Evolutionary conservation across 352 stramenopile genomes (phyloP).

Genomic region (Phytopythium mirpurense): DNA sequence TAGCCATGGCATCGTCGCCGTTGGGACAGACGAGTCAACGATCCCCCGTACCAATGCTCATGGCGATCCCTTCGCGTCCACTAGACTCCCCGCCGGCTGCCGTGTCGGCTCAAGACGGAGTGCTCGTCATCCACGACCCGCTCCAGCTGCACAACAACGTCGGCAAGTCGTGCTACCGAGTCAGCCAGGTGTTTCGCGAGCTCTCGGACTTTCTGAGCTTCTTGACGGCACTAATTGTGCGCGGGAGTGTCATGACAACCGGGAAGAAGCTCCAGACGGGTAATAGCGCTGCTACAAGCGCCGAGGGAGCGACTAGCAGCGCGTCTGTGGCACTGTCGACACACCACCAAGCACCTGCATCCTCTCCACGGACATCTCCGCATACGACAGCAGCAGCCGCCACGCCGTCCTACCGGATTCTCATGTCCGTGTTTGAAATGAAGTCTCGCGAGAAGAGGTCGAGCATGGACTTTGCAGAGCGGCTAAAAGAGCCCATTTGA

Average conservation of each 20-base stretch:
- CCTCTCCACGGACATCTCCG: not conserved
- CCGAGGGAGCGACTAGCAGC: not conserved
- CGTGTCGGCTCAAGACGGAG: conserved; percentile 20
- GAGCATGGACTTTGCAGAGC: conserved; percentile 31
- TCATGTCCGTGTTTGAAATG: conserved; percentile 63
- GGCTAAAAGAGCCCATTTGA: conserved; percentile 7
- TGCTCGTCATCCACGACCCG: conserved; percentile 70
- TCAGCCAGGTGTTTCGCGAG: conserved; percentile 77
- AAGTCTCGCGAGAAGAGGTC: conserved; percentile 44
- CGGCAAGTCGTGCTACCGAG: conserved; percentile 78
- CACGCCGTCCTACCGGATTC: conserved; percentile 39
- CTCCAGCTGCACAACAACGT: conserved; percentile 74
- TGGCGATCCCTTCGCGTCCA: not conserved
- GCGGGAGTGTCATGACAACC: conserved; percentile 64
- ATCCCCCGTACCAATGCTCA: conserved; percentile 1
- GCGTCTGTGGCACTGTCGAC: conserved; percentile 5
- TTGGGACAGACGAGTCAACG: conserved; percentile 7
- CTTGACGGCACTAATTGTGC: conserved; percentile 74
- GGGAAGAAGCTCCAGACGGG: conserved; percentile 14
- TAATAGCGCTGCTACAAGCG: not conserved
- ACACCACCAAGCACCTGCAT: conserved; percentile 3
- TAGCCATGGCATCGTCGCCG: conserved; percentile 8
- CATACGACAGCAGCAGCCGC: not conserved
- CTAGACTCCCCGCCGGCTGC: conserved; percentile 1
- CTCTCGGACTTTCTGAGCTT: conserved; percentile 84